Evolutionary conservation across 192 early-diverging fungal species (phyloP).

Genomic region (Dissophora ornata): DNA sequence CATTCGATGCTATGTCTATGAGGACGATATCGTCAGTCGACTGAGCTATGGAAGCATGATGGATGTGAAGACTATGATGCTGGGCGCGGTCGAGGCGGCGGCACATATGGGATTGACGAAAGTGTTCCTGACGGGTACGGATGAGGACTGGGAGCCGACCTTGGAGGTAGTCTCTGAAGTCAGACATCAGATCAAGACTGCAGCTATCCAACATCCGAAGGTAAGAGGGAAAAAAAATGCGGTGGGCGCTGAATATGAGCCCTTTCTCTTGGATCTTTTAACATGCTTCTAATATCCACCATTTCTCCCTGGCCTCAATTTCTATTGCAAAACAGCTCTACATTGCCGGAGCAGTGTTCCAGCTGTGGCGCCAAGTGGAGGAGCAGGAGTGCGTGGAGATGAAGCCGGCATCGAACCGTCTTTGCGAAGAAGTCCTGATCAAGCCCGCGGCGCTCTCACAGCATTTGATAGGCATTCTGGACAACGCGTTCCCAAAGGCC

Average conservation of each 20-base stretch:
- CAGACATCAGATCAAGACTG: conserved; percentile 38
- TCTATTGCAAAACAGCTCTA: conserved; percentile 19
- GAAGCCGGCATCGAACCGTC: conserved; percentile 51
- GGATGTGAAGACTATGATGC: conserved; percentile 64
- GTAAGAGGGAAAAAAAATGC: conserved; percentile 20
- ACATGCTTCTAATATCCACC: no score
- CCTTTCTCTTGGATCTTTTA: no score
- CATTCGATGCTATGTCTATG: conserved; percentile 66
- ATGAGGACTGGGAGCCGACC: conserved; percentile 56
- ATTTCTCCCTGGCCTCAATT: not conserved
- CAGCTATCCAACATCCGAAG: conserved; percentile 53
- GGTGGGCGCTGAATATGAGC: no score
- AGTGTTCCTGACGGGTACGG: conserved; percentile 56
- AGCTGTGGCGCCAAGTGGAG: conserved; percentile 43
- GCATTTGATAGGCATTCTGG: conserved; percentile 47
- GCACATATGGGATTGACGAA: conserved; percentile 56
- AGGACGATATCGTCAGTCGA: conserved; percentile 66
- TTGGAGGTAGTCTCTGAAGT: conserved; percentile 55
- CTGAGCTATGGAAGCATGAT: conserved; percentile 69
- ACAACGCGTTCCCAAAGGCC: conserved; percentile 50
- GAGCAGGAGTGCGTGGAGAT: conserved; percentile 43
- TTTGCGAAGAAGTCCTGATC: conserved; percentile 52
- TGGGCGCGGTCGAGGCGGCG: conserved; percentile 60
- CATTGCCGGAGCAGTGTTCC: conserved; percentile 49
- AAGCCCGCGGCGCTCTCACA: conserved; percentile 46